phyloP scores from a whole-genome alignment of 192 early-diverging fungal genomes.

The Rhizophagus sp. region DNA sequence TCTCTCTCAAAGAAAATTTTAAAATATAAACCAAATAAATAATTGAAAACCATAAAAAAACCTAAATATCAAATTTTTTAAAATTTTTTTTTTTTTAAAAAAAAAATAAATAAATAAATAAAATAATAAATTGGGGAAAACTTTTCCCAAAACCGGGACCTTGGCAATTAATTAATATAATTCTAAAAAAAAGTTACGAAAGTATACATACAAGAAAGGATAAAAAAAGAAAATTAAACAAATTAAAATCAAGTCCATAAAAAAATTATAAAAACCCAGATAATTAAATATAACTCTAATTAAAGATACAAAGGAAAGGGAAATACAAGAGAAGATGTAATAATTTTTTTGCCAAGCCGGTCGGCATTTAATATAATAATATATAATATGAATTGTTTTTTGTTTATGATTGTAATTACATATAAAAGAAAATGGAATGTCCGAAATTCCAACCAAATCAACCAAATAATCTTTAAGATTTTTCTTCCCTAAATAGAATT shows the following conservation, averaged over 20 bases:
- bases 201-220: neutral
- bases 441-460: neutral
- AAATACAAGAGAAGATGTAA: neutral
- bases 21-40: no score
- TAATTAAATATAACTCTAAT: neutral
- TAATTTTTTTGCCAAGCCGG: constrained; percentile 9
- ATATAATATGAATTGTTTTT: neutral
- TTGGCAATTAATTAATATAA: neutral
- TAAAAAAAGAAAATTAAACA: neutral
- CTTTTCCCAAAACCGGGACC: neutral
- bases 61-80: no score
- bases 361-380: constrained; percentile 5
- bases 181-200: neutral
- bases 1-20: neutral
- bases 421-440: neutral
- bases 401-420: neutral
- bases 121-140: neutral
- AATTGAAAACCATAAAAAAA: no score
- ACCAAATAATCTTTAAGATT: neutral
- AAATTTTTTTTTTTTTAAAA: neutral
- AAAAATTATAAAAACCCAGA: neutral
- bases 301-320: neutral
- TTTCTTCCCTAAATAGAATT: neutral
- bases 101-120: neutral
- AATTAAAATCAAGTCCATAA: neutral